phyloP scores from a whole-genome alignment of 345 rosid genomes.

The Clausena lansium region DNA sequence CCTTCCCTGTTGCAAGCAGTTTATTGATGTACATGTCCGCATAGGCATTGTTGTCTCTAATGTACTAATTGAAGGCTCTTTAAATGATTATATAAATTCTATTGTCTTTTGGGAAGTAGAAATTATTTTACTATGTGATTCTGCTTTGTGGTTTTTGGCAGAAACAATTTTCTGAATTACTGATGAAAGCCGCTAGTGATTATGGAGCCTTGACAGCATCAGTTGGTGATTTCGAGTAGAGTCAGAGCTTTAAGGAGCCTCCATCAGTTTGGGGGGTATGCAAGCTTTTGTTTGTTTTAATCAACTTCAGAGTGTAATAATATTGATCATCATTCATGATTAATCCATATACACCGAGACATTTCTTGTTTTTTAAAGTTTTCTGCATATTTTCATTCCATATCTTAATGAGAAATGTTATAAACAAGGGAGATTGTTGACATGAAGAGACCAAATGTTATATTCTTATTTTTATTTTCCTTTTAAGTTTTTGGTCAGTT shows the following conservation, averaged over 20 bases:
- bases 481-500: background rate
- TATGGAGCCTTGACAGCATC: conserved; percentile 92
- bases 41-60: background rate
- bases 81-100: background rate
- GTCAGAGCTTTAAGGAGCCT: conserved; percentile 90
- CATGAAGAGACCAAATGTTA: background rate
- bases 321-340: background rate
- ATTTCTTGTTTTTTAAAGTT: background rate
- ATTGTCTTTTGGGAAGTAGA: background rate
- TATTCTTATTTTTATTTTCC: no score
- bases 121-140: background rate
- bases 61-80: background rate
- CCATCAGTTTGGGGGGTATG: conserved; percentile 96
- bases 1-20: background rate
- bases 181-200: conserved; percentile 96
- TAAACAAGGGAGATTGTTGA: background rate
- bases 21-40: background rate
- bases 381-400: background rate
- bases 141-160: conserved; percentile 29
- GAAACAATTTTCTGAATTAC: conserved; percentile 96
- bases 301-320: background rate
- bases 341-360: background rate
- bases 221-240: conserved; percentile 91
- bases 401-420: background rate
- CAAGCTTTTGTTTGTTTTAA: background rate